phyloP scores from a whole-genome alignment of 306 rosid species.

The Oxytropis ochrocephala region DNA sequence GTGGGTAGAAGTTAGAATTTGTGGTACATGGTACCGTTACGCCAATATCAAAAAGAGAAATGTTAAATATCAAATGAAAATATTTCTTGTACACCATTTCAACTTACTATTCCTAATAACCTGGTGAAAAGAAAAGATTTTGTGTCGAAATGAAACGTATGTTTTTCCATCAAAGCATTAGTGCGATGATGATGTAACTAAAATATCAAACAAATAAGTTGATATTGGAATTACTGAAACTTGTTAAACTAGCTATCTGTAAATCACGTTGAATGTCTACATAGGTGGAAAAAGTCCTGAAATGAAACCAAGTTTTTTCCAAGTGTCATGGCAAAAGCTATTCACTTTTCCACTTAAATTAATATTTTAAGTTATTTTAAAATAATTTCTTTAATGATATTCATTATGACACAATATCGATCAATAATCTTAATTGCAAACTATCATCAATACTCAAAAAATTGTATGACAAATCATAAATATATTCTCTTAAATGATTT shows the following conservation, averaged over 20 bases:
- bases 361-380: too few species aligned
- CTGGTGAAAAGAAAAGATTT: not conserved
- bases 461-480: too few species aligned
- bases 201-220: not conserved
- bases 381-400: too few species aligned
- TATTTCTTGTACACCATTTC: slow-evolving; percentile 4
- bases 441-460: too few species aligned
- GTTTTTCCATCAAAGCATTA: not conserved
- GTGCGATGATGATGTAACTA: not conserved
- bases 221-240: not conserved
- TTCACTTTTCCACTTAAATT: too few species aligned
- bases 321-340: too few species aligned
- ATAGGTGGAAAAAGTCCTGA: not conserved
- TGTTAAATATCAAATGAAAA: not conserved
- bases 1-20: not conserved
- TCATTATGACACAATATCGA: too few species aligned
- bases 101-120: not conserved
- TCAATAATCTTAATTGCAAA: too few species aligned
- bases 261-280: not conserved
- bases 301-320: too few species aligned
- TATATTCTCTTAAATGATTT: too few species aligned
- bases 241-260: not conserved
- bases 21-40: not conserved
- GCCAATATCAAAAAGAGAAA: slow-evolving; percentile 1
- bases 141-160: not conserved